phyloP scores from a whole-genome alignment of 495 filamentous ascomycete species.

The Neurospora sp. region DNA sequence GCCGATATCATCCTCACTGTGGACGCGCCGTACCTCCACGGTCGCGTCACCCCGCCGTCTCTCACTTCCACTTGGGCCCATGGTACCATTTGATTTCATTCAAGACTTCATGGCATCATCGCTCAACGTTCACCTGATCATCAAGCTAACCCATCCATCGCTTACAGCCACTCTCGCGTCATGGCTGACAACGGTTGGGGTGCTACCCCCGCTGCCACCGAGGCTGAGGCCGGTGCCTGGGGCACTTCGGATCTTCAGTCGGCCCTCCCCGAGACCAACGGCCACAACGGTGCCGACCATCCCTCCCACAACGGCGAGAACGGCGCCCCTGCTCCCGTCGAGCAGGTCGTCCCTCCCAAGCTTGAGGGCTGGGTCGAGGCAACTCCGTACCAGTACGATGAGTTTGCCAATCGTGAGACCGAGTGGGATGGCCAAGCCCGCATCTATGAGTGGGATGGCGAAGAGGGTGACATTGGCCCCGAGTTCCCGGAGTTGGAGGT shows the following conservation, averaged over 20 bases:
- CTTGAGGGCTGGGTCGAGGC: constrained; percentile 43
- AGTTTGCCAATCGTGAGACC: constrained; percentile 21
- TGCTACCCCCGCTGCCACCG: not conserved
- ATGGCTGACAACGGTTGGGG: not conserved
- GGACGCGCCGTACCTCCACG: not conserved
- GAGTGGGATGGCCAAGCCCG: constrained; percentile 38
- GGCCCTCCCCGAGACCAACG: constrained; percentile 9
- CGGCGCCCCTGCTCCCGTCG: not conserved
- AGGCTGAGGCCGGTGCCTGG: constrained; percentile 5
- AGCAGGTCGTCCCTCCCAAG: constrained; percentile 1
- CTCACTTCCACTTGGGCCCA: not conserved
- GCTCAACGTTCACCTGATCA: not conserved
- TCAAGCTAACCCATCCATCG: not conserved
- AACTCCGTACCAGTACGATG: constrained; percentile 44
- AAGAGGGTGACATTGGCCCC: constrained; percentile 79
- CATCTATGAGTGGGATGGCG: constrained; percentile 78
- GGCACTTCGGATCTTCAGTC: constrained; percentile 9
- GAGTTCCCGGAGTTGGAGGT: constrained; percentile 54
- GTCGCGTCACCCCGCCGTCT: not conserved
- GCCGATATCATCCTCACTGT: not conserved
- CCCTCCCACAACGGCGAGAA: not conserved
- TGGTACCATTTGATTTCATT: not conserved
- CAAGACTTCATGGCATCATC: not conserved
- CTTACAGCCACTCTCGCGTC: not conserved
- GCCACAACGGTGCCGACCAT: not conserved